A percentile compares a stretch with the other conserved stretches of the same genome.
phyloP scores from a whole-genome alignment of 495 filamentous ascomycete species.

The Penicillium riverlandense region DNA sequence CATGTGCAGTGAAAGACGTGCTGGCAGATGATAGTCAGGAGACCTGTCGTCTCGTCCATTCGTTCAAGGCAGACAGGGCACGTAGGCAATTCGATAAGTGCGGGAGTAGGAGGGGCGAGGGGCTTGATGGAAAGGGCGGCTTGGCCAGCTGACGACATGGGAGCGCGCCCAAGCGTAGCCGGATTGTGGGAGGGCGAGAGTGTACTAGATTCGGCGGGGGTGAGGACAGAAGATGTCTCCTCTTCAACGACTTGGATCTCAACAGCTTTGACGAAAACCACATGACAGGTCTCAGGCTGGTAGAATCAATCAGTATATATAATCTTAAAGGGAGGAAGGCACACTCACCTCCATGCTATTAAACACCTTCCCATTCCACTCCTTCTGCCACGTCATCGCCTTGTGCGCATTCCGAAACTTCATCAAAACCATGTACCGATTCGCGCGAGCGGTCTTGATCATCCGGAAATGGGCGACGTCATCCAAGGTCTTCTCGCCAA shows the following conservation, averaged over 20 bases:
- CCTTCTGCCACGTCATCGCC: conserved; percentile 72
- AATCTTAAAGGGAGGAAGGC: conserved; percentile 1
- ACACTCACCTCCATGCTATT: conserved; percentile 81
- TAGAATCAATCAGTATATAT: conserved; percentile 12
- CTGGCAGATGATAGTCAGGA: conserved; percentile 94
- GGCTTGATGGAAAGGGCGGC: conserved; percentile 64
- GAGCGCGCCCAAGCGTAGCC: conserved; percentile 35
- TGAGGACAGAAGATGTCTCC: conserved; percentile 8
- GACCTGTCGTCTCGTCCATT: conserved; percentile 94
- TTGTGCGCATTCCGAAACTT: conserved; percentile 74
- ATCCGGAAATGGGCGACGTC: conserved; percentile 92
- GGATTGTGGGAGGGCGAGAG: conserved; percentile 31
- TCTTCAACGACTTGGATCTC: conserved; percentile 45
- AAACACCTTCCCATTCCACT: conserved; percentile 93
- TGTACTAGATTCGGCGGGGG: conserved; percentile 22
- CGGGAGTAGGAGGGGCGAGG: conserved; percentile 83
- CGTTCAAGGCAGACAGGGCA: conserved; percentile 95
- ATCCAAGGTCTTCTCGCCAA: conserved; percentile 82
- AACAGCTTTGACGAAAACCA: conserved; percentile 91
- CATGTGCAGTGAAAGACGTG: conserved; percentile 98
- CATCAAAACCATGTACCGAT: conserved; percentile 95
- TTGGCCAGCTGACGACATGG: conserved; percentile 31
- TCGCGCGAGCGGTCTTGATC: conserved; percentile 81
- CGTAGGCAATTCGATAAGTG: conserved; percentile 85
- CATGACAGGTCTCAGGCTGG: conserved; percentile 92